Percentiles rank a stretch among this genome's conserved stretches.
phyloP scores from a whole-genome alignment of 1,139 yeast genomes.

The Zygotorulaspora mrakii region DNA sequence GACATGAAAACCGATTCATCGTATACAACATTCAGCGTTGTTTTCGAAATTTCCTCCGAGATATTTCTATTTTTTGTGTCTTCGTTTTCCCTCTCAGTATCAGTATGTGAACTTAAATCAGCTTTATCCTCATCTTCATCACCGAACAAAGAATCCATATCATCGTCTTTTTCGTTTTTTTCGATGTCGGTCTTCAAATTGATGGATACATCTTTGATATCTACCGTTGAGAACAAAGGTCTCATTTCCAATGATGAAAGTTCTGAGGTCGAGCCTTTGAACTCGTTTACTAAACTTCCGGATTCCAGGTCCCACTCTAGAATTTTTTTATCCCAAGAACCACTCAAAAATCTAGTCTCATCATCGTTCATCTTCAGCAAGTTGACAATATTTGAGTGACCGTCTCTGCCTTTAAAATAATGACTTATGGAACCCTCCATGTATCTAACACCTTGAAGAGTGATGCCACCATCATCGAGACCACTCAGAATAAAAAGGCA shows the following conservation, averaged over 20 bases:
- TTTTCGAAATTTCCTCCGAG: conserved; percentile 31
- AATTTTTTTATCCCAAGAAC: conserved; percentile 84
- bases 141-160: conserved; percentile 77
- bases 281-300: conserved; percentile 50
- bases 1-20: conserved; percentile 68
- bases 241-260: conserved; percentile 74
- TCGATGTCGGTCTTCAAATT: conserved; percentile 13
- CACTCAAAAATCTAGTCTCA: conserved; percentile 60
- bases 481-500: conserved; percentile 88
- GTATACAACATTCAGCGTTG: conserved; percentile 29
- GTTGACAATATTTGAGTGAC: conserved; percentile 73
- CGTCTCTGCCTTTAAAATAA: conserved; percentile 50
- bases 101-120: conserved; percentile 29
- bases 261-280: conserved; percentile 65
- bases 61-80: conserved; percentile 3
- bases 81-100: conserved; percentile 13
- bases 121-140: conserved; percentile 58
- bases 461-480: conserved; percentile 77
- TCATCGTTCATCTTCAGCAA: conserved; percentile 56
- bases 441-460: conserved; percentile 76
- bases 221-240: conserved; percentile 58
- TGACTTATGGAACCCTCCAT: conserved; percentile 81
- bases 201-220: conserved; percentile 31
- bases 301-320: conserved; percentile 86
- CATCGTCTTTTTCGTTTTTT: conserved; percentile 46